Evolutionary conservation across 257 asterid species (phyloP).

Genomic region (Apocynum venetum): DNA sequence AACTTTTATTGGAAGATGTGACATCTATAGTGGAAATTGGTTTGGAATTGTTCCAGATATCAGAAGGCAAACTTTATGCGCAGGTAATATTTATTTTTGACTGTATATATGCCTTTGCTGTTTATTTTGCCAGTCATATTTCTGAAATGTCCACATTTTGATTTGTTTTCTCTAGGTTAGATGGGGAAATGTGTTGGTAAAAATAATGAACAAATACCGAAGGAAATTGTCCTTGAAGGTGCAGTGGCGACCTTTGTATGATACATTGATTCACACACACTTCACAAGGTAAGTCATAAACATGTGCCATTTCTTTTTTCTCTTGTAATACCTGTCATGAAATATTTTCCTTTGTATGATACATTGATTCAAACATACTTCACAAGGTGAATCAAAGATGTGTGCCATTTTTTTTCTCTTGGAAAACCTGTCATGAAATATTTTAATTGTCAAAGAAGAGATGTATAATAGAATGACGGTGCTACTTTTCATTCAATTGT

Average conservation of each 20-base stretch:
- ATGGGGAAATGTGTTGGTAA: slow-evolving; percentile 93
- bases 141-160: slow-evolving; percentile 24
- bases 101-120: slow-evolving; percentile 8
- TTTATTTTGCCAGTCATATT: slow-evolving; percentile 12
- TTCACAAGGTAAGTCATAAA: slow-evolving; percentile 65
- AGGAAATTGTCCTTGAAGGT: slow-evolving; percentile 66
- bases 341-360: slow-evolving; percentile 52
- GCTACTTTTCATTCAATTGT: background rate
- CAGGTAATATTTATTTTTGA: slow-evolving; percentile 53
- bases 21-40: slow-evolving; percentile 59
- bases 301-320: background rate
- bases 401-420: slow-evolving; percentile 4
- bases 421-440: slow-evolving; percentile 1
- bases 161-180: slow-evolving; percentile 64
- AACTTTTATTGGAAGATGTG: slow-evolving; percentile 72
- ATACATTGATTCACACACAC: slow-evolving; percentile 74
- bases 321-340: background rate
- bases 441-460: background rate
- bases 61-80: slow-evolving; percentile 70
- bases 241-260: slow-evolving; percentile 88
- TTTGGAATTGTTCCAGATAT: slow-evolving; percentile 58
- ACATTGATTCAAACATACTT: slow-evolving; percentile 78
- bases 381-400: slow-evolving; percentile 53
- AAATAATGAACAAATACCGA: slow-evolving; percentile 72
- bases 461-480: background rate